Conservation (phyloP, 495 filamentous ascomycete genomes). For the Annulohypoxylon moriforme region DNA sequence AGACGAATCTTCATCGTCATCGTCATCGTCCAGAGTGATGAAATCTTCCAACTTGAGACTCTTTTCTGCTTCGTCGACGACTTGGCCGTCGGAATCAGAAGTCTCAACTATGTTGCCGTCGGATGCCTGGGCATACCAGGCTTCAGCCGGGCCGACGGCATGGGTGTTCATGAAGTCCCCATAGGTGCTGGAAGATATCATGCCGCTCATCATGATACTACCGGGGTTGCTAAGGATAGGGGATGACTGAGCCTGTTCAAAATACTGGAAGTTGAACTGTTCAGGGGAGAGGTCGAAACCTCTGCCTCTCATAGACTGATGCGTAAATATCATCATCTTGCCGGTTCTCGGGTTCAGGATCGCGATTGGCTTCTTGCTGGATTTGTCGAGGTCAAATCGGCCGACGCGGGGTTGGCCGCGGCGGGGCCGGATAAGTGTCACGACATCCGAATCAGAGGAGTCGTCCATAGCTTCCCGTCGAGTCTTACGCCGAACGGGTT, state of each 20-base stretch:
- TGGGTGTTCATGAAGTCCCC: constrained; percentile 70
- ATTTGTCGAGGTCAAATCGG: constrained; percentile 65
- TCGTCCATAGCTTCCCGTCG: constrained; percentile 52
- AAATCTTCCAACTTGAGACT: constrained; percentile 76
- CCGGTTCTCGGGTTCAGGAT: constrained; percentile 76
- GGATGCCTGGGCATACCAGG: constrained; percentile 76
- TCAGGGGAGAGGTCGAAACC: constrained; percentile 60
- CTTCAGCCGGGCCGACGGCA: constrained; percentile 77
- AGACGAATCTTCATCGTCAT: constrained; percentile 58
- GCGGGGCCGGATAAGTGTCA: constrained; percentile 52
- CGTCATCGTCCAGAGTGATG: constrained; percentile 72
- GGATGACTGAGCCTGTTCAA: constrained; percentile 64
- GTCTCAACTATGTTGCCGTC: constrained; percentile 57
- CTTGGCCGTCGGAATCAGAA: constrained; percentile 63
- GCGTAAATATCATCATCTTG: constrained; percentile 74
- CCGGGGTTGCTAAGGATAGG: constrained; percentile 75
- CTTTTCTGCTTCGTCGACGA: constrained; percentile 73
- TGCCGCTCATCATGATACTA: constrained; percentile 81
- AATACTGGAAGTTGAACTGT: constrained; percentile 58
- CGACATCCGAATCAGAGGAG: constrained; percentile 58
- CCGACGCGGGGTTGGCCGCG: constrained; percentile 61
- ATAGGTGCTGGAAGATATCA: constrained; percentile 63
- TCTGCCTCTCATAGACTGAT: constrained; percentile 46
- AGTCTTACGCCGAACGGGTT: constrained; percentile 66
- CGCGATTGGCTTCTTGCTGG: constrained; percentile 76